Evolutionary conservation across 441 rosid genomes (phyloP).

Genomic region (Mallotus japonicus): DNA sequence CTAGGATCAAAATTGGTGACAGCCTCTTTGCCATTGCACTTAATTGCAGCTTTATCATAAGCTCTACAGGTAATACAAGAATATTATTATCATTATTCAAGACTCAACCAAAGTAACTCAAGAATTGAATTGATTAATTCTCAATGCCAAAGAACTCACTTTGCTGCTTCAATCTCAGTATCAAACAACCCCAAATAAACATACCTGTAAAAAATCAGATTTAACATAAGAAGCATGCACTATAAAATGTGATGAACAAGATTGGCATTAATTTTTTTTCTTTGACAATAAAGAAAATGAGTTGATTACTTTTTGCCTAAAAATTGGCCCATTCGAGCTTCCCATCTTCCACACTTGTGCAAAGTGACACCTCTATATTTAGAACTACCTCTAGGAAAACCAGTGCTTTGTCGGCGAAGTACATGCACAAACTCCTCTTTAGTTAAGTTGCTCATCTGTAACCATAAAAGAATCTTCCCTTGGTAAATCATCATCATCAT

Average conservation of each 20-base stretch:
- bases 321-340: slow-evolving; percentile 99
- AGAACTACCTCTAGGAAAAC: slow-evolving; percentile 97
- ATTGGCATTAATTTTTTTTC: background rate
- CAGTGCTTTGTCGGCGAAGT: slow-evolving; percentile 98
- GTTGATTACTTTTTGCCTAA: slow-evolving; percentile 83
- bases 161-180: slow-evolving; percentile 95
- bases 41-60: slow-evolving; percentile 95
- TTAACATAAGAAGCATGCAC: background rate
- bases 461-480: slow-evolving; percentile 20
- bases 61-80: slow-evolving; percentile 47
- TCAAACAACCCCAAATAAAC: slow-evolving; percentile 95
- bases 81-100: background rate
- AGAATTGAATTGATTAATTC: background rate
- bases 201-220: slow-evolving; percentile 48
- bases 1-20: slow-evolving; percentile 94
- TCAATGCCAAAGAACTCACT: slow-evolving; percentile 36
- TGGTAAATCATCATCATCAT: slow-evolving; percentile 6
- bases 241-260: background rate
- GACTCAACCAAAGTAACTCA: background rate
- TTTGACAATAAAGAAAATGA: background rate
- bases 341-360: slow-evolving; percentile 99
- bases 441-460: slow-evolving; percentile 82
- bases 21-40: slow-evolving; percentile 94
- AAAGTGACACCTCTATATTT: slow-evolving; percentile 97
- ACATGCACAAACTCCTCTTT: slow-evolving; percentile 98